Base-by-base conservation (phyloP, 2,329 filamentous ascomycete species). In the Ophiobolus disseminans region DNA sequence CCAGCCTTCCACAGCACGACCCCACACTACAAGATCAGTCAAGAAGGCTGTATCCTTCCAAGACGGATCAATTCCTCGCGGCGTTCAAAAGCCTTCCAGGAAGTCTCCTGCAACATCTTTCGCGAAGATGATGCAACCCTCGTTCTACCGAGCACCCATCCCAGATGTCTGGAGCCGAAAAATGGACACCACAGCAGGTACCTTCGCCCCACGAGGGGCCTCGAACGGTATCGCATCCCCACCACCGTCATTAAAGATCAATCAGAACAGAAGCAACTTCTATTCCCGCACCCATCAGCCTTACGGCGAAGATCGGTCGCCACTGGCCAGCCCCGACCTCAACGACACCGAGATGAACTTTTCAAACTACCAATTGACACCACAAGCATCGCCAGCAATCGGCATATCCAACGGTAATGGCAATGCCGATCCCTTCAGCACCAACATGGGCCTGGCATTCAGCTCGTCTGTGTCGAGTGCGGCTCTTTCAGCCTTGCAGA, bases 111-210 rank as follows among this genome's bases (percentile, higher is more conserved):
- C 49, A 13, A 46, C 58, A 35, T 48, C 45, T 23, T 60, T 78
- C 73, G 35, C 78, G 34, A 82, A 78, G 60, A 80, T 84, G 76
- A 82, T 82, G 76, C 80, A 76, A 58, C 76, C 81, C 31, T 78
- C 78, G 17, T 76, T 78, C 46, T 75, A 74, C 55, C 72, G 72
- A 10, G 58, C 70, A 17, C 71, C 71, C 50, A 77, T 73, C 69
- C 76, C 69, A 66, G 77, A 74, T 62, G 75, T 66, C 66, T 85
- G 83, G 82, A 73, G 76, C 30, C 77, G 81, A 56, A 78, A 80
- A 49, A 74, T 83, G 35, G 77, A 74, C 32, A 53, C 60, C 25
- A 58, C 66, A 45, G 57, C 69, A 17, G 70, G 82, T 48, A 78
- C 79, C 51, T 82, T 82, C 62, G 75, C 75, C 51, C 68, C 83